A percentile compares a stretch with the other conserved stretches of the same genome.
Evolutionary conservation across 768 basidiomycete species (phyloP).

Genomic region (Rhizopogon salebrosus): DNA sequence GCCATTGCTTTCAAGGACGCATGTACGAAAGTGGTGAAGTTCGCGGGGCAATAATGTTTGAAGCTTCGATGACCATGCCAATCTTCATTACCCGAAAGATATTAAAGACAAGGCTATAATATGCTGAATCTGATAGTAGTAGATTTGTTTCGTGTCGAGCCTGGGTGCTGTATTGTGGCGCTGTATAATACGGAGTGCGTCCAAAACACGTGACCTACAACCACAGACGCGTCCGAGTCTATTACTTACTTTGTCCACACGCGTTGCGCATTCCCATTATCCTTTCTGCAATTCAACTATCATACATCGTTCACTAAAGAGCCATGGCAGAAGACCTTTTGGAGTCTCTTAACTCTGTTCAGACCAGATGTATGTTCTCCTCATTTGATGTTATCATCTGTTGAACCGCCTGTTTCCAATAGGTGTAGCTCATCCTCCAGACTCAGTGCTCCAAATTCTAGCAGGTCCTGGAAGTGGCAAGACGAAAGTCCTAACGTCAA

Average conservation of each 20-base stretch:
- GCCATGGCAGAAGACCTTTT: slow-evolving; percentile 1
- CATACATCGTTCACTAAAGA: too few species aligned
- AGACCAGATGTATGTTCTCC: slow-evolving; percentile 3
- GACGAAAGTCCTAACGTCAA: slow-evolving; percentile 64
- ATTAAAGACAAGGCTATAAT: too few species aligned
- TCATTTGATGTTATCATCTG: not conserved
- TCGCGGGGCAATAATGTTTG: not conserved
- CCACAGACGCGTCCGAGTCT: slow-evolving; percentile 4
- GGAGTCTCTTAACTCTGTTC: slow-evolving; percentile 6
- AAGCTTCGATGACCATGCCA: too few species aligned
- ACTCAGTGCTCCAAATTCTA: slow-evolving; percentile 68
- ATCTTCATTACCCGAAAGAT: too few species aligned
- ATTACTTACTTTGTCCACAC: not conserved
- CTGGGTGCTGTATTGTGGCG: too few species aligned
- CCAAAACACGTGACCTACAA: slow-evolving; percentile 3
- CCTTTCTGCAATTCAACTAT: too few species aligned
- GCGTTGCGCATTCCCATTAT: not conserved
- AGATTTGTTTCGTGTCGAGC: too few species aligned
- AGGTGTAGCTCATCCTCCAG: slow-evolving; percentile 67
- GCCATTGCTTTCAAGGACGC: slow-evolving; percentile 24
- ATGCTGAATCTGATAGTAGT: too few species aligned
- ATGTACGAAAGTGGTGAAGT: slow-evolving; percentile 12
- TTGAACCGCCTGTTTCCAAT: not conserved
- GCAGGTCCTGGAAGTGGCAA: slow-evolving; percentile 81
- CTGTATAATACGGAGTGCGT: too few species aligned